phyloP scores from a whole-genome alignment of 768 basidiomycete genomes.

The Saitozyma podzolica region DNA sequence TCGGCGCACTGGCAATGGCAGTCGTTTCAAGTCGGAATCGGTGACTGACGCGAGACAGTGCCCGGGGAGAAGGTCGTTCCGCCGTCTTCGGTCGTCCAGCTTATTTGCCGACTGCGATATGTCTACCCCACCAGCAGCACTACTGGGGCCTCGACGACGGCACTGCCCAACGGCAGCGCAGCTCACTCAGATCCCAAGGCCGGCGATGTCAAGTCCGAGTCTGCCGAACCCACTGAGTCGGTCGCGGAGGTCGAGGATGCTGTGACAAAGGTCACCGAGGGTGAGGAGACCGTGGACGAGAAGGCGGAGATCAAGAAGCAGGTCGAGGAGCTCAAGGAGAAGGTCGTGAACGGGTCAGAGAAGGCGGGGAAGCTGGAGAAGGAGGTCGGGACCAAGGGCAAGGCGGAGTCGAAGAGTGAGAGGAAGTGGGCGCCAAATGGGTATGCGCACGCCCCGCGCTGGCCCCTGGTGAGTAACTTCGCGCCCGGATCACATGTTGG shows the following conservation, averaged over 20 bases:
- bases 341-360: slow-evolving; percentile 47
- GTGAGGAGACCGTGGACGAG: slow-evolving; percentile 54
- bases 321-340: slow-evolving; percentile 47
- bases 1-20: not conserved
- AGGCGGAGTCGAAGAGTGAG: slow-evolving; percentile 64
- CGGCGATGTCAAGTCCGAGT: slow-evolving; percentile 1
- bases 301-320: slow-evolving; percentile 53
- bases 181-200: not conserved
- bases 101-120: slow-evolving; percentile 79
- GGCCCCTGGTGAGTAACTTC: slow-evolving; percentile 84
- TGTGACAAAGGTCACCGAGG: slow-evolving; percentile 17
- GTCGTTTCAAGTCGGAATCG: not conserved
- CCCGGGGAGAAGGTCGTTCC: slow-evolving; percentile 86
- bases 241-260: slow-evolving; percentile 32
- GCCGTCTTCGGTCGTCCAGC: slow-evolving; percentile 81
- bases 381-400: slow-evolving; percentile 46
- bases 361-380: slow-evolving; percentile 54
- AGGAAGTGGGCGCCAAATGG: slow-evolving; percentile 56
- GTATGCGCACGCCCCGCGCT: slow-evolving; percentile 86
- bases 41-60: slow-evolving; percentile 57
- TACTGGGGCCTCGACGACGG: not conserved
- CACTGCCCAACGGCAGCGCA: too few relatives aligned
- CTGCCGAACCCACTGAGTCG: slow-evolving; percentile 4
- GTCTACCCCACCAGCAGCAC: slow-evolving; percentile 57
- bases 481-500: too few relatives aligned